Evolutionary conservation across 352 stramenopile genomes (phyloP).

Genomic region (Phytophthora hibernalis): DNA sequence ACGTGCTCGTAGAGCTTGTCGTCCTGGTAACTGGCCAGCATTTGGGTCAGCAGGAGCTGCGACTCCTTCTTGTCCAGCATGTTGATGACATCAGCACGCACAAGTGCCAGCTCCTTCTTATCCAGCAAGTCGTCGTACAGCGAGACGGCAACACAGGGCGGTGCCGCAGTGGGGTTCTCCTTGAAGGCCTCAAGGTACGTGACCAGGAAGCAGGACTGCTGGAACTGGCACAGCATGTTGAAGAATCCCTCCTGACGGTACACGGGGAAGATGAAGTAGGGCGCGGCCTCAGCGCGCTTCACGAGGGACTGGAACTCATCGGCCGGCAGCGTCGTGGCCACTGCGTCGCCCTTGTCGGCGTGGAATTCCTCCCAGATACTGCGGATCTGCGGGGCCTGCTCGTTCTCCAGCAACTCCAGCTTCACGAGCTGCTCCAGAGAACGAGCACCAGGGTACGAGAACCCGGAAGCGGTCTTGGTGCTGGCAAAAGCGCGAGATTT

Average conservation of each 20-base stretch:
- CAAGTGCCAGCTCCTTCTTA: constrained; percentile 74
- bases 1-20: constrained; percentile 75
- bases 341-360: constrained; percentile 71
- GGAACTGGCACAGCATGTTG: constrained; percentile 91
- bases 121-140: constrained; percentile 78
- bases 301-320: constrained; percentile 54
- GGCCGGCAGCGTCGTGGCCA: constrained; percentile 57
- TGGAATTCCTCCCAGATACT: constrained; percentile 87
- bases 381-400: constrained; percentile 63
- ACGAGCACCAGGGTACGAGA: constrained; percentile 85
- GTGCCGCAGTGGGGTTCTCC: constrained; percentile 77
- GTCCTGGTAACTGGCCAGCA: constrained; percentile 75
- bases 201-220: constrained; percentile 89
- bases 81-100: constrained; percentile 87
- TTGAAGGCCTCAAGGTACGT: constrained; percentile 91
- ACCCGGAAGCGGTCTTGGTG: constrained; percentile 44
- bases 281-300: constrained; percentile 57
- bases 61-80: constrained; percentile 89
- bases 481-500: constrained; percentile 20
- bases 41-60: constrained; percentile 63
- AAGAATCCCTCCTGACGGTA: constrained; percentile 88
- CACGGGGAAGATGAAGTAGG: constrained; percentile 87
- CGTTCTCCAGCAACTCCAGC: constrained; percentile 79
- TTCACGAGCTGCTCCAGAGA: constrained; percentile 87
- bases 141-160: constrained; percentile 83